Evolutionary conservation across 805 yeast genomes (phyloP).

Genomic region (Teunomyces kruisii): DNA sequence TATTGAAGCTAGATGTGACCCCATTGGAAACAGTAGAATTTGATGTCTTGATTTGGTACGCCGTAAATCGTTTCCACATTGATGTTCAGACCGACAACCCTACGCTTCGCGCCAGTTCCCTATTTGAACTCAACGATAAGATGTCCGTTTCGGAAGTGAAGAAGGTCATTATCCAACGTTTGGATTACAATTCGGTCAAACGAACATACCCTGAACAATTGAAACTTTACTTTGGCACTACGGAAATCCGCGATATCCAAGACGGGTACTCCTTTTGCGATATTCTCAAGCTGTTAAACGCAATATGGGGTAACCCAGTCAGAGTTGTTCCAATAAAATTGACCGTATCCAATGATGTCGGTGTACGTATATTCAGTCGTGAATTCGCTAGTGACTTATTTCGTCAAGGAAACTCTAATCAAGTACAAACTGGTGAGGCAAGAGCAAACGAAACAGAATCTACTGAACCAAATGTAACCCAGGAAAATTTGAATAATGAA

Average conservation of each 20-base stretch:
- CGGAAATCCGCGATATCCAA: background rate
- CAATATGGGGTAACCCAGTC: background rate
- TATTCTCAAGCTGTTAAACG: constrained; percentile 1
- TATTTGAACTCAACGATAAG: constrained; percentile 20
- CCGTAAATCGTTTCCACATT: constrained; percentile 13
- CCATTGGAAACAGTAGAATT: constrained; percentile 20
- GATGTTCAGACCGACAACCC: constrained; percentile 15
- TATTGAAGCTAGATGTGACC: constrained; percentile 25
- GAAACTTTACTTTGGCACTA: constrained; percentile 13
- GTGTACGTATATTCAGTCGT: constrained; percentile 23
- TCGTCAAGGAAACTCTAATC: background rate
- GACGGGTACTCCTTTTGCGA: background rate
- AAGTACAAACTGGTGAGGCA: background rate
- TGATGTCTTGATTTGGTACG: background rate
- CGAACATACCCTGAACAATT: constrained; percentile 29
- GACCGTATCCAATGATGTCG: constrained; percentile 4
- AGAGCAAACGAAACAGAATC: background rate
- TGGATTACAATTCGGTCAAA: constrained; percentile 20
- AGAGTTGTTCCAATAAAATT: background rate
- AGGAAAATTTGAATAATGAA: background rate
- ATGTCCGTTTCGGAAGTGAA: constrained; percentile 22
- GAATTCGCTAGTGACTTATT: constrained; percentile 25
- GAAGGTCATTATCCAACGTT: constrained; percentile 16
- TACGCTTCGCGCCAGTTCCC: constrained; percentile 15
- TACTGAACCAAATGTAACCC: background rate